Base-by-base conservation (phyloP, 768 basidiomycete genomes). In the Hygrocybe punicea region DNA sequence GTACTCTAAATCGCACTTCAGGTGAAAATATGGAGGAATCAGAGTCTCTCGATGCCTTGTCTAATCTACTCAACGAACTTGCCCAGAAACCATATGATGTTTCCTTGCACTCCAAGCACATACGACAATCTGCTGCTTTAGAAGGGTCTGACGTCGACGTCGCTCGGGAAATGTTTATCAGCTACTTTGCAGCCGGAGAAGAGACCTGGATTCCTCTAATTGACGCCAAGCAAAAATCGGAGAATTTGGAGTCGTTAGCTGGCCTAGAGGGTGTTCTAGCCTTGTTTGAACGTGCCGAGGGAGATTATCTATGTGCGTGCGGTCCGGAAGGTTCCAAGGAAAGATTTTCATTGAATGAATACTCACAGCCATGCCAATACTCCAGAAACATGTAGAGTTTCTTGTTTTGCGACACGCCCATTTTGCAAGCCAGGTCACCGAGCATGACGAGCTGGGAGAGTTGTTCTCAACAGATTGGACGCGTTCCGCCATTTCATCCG, bases 151-250 rank as follows among this genome's bases (percentile, higher is more conserved):
- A 91, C 61, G 69, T 82, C 17, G 66, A 76, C 34, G 75, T 77
- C 6, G 91, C 89, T 16, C 77, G 82, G 63, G 84, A 87, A 64
- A 85, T 88, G 80, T 75, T 85, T 65, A 71, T 83, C 3, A 78
- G 79, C 53, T 83, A 81, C 62, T 74, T 85, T 60, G 82, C 88
- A 6, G 84, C 80, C 9, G 81, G 81, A 33, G 84, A 88, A 56
- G 82, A 87, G 35, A 79, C 89, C 19, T 93, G 91, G 91, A 57
- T 85, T n/a, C 83, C 84, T 19, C 73, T 91, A 42, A 76, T 91
- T 33, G 73, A 81, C 10, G 71, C 76, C 17, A 87, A 84, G 67
- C 68, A 78, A 48, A 67, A 73, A n/a, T 63, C 74, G 1, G 75
- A 78, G 2, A 74, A 87, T 60, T 54, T 86, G 19, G 74, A 83